A percentile compares a stretch with the other conserved stretches of the same genome.
phyloP scores from a whole-genome alignment of 2,329 filamentous ascomycete genomes.

The Cordyceps javanica region DNA sequence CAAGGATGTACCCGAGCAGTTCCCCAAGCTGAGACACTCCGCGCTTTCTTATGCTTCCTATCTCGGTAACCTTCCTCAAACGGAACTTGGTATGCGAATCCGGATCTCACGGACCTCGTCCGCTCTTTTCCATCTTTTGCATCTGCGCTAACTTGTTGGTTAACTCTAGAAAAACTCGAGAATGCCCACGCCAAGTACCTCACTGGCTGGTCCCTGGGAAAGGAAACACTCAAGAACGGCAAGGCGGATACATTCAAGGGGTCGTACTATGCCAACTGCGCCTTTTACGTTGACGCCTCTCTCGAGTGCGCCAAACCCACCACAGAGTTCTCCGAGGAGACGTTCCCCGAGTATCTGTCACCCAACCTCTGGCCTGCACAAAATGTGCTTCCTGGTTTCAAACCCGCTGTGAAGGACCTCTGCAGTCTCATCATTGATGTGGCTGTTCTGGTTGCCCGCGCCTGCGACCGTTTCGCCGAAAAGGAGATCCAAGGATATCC shows the following conservation, averaged over 20 bases:
- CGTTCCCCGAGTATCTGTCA: constrained; percentile 82
- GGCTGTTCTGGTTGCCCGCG: constrained; percentile 80
- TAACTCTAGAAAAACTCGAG: constrained; percentile 44
- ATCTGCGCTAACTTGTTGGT: neutral
- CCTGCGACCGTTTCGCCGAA: constrained; percentile 80
- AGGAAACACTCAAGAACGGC: constrained; percentile 73
- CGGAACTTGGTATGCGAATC: constrained; percentile 57
- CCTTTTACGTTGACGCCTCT: constrained; percentile 62
- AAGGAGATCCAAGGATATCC: constrained; percentile 73
- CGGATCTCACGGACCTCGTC: no score
- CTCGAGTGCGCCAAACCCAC: constrained; percentile 59
- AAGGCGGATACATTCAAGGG: constrained; percentile 76
- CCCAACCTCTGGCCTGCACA: constrained; percentile 83
- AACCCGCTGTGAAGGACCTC: constrained; percentile 63
- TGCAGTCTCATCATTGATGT: constrained; percentile 84
- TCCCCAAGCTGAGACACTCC: constrained; percentile 62
- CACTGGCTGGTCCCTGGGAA: constrained; percentile 74
- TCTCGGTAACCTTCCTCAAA: constrained; percentile 69
- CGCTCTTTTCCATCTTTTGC: neutral
- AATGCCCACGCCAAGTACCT: constrained; percentile 58
- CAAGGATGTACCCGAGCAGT: constrained; percentile 70
- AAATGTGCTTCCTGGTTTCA: constrained; percentile 67
- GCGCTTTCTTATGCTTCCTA: constrained; percentile 85
- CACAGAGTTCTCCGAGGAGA: constrained; percentile 47
- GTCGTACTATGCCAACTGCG: constrained; percentile 79